Base-by-base conservation (phyloP, 2,329 filamentous ascomycete species). In the Colletotrichum costaricense region DNA sequence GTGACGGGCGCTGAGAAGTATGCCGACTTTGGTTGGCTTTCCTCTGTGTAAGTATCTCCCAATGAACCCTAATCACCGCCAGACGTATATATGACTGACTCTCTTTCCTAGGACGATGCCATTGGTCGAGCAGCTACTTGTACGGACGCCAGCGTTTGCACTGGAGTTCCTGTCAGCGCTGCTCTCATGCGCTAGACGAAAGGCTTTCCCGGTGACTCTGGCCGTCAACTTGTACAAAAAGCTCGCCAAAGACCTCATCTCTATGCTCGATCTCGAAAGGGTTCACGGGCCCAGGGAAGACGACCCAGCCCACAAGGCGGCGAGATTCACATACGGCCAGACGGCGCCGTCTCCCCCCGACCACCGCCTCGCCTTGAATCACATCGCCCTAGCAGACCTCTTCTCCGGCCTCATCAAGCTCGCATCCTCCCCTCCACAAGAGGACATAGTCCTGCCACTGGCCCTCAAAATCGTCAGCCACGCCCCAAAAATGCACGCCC, bases 381-480 rank as follows among this genome's bases (percentile, higher is more conserved):
- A 38, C 9, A 8, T 35, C 19, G 26, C n/a, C 22, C 38, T 73
- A 4, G 56, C 38, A n/a, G 33, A 30, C 5, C 54, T 63, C 68
- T 69, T 73, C 7, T 28, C 7, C 26, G 8, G n/a, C 19, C 62
- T 71, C 33, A 62, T 63, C 33, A 65, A 58, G 57, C 69, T 63
- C 3, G 42, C 16, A n/a, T 77, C 67, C 68, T 76, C 38, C 9
- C 71, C 57, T 54, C 67, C 66, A 8, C 49, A 74, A 19, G 57
- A 74, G 35, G 73, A 78, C 12, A 73, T 80, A 11, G 52, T 71
- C 1, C n/a, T 58, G 5, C 38, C 72, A 2, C 74, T 83, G 6
- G 38, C 76, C 7, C 38, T 74, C 4, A 78, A 76, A 22, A 35
- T 80, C 9, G 24, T n/a, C 1, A 22, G 16, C 1, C 69, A 77